A percentile compares a stretch with the other conserved stretches of the same genome.
phyloP scores from a whole-genome alignment of 306 rosid genomes.

The Quillaja saponaria region DNA sequence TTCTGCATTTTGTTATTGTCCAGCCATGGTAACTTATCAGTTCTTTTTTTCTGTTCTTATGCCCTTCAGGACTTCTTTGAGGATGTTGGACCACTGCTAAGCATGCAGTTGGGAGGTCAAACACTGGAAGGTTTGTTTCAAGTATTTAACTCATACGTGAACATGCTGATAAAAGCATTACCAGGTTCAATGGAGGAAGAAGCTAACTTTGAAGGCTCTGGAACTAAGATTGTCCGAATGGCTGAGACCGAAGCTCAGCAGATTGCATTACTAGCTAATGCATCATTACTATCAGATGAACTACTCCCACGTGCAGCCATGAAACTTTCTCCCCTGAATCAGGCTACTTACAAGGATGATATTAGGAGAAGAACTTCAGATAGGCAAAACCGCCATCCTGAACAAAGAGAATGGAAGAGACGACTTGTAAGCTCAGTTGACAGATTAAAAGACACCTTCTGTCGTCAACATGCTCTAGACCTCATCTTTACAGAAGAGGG shows the following conservation, averaged over 20 bases:
- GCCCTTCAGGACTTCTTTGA: constrained; percentile 89
- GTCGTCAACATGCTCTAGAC: constrained; percentile 92
- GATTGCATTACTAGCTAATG: constrained; percentile 97
- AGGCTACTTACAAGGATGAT: constrained; percentile 64
- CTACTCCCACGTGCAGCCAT: constrained; percentile 96
- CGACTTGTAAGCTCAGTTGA: constrained; percentile 84
- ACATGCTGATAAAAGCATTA: constrained; percentile 81
- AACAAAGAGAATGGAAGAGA: constrained; percentile 97
- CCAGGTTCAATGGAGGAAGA: constrained; percentile 97
- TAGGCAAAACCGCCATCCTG: constrained; percentile 96
- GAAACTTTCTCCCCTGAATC: constrained; percentile 79
- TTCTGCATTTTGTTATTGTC: constrained; percentile 5
- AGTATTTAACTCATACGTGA: constrained; percentile 79
- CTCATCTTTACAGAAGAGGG: constrained; percentile 95
- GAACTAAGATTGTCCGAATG: constrained; percentile 79
- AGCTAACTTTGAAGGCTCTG: constrained; percentile 74
- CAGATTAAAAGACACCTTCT: constrained; percentile 86
- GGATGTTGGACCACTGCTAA: constrained; percentile 95
- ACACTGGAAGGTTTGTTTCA: constrained; percentile 92
- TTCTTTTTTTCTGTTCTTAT: constrained; percentile 30
- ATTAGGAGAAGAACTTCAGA: constrained; percentile 69
- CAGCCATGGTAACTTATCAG: constrained; percentile 23
- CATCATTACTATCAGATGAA: constrained; percentile 89
- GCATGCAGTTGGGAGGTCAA: constrained; percentile 99
- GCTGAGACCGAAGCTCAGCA: constrained; percentile 96